phyloP scores from a whole-genome alignment of 2,329 filamentous ascomycete species.

The Bertia moriformis region DNA sequence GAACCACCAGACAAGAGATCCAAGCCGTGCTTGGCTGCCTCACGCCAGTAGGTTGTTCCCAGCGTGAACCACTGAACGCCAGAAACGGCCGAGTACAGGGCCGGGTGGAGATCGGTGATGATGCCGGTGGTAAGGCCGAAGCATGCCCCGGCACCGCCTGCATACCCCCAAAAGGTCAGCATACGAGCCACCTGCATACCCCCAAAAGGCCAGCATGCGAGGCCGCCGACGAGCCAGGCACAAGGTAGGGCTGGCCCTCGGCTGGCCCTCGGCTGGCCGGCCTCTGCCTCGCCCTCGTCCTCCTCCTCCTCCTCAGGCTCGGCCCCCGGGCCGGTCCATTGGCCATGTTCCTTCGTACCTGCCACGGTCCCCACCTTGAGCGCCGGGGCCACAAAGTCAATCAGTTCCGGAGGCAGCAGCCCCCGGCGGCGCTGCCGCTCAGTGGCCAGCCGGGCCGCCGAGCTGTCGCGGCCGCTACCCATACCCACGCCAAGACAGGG shows the following conservation, averaged over 20 bases:
- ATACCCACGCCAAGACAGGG: too few species aligned
- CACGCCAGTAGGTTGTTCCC: conserved; percentile 65
- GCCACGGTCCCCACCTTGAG: conserved; percentile 11
- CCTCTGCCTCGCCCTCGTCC: neutral
- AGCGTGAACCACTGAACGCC: conserved; percentile 72
- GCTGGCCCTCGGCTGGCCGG: too few species aligned
- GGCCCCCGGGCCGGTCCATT: too few species aligned
- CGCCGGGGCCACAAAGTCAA: conserved; percentile 28
- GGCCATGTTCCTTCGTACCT: conserved; percentile 9
- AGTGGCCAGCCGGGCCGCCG: too few species aligned
- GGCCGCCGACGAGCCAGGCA: conserved; percentile 1
- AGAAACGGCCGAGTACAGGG: conserved; percentile 57
- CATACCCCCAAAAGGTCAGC: conserved; percentile 11
- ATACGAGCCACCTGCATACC: too few species aligned
- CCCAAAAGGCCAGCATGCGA: conserved; percentile 3
- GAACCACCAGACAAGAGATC: too few species aligned
- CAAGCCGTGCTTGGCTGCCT: too few species aligned
- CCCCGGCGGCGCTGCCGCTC: too few species aligned
- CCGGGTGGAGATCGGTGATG: conserved; percentile 49
- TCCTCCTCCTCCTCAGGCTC: neutral
- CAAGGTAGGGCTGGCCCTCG: too few species aligned
- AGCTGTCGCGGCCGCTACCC: too few species aligned
- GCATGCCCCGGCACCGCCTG: conserved; percentile 45
- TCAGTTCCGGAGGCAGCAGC: conserved; percentile 24
- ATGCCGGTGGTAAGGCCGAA: conserved; percentile 60